These are phyloP conservation scores for Komagataella pastoris DNA, from an alignment of 805 yeast genomes.

Conservation along the genomic window DNA sequence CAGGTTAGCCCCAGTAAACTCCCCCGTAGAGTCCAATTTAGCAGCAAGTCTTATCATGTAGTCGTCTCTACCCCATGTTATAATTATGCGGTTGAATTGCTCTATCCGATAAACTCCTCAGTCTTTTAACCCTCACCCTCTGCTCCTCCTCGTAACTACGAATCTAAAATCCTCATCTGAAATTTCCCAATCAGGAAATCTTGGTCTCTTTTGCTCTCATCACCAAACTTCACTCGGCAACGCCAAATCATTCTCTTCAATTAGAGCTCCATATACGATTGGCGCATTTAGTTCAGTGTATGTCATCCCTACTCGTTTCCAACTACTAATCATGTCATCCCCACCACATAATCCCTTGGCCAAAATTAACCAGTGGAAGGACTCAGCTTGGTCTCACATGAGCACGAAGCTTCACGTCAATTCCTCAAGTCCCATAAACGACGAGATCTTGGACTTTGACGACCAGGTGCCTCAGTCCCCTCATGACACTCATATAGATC, in stretches of 20 bases:
- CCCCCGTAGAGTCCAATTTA: no score
- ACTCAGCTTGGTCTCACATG: not conserved
- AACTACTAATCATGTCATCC: not conserved
- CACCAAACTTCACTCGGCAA: not conserved
- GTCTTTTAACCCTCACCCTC: not conserved
- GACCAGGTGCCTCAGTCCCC: not conserved
- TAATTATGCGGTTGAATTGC: no score
- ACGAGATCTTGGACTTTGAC: not conserved
- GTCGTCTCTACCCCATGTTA: no score
- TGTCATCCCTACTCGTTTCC: not conserved
- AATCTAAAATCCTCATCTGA: not conserved
- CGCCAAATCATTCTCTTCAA: not conserved
- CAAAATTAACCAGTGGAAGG: not conserved
- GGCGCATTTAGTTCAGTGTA: not conserved
- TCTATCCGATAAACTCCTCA: not conserved
- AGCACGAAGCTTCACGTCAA: not conserved
- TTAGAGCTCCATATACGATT: not conserved
- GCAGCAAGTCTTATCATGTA: no score
- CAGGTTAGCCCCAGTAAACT: no score
- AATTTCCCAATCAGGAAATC: conserved; percentile 1
- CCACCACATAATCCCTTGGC: not conserved
- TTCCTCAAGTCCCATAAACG: not conserved
- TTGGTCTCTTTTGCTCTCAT: not conserved
- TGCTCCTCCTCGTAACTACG: not conserved
- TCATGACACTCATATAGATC: not conserved